Base-by-base conservation (phyloP, 306 rosid species). In the Vigna reflexopilosa region DNA sequence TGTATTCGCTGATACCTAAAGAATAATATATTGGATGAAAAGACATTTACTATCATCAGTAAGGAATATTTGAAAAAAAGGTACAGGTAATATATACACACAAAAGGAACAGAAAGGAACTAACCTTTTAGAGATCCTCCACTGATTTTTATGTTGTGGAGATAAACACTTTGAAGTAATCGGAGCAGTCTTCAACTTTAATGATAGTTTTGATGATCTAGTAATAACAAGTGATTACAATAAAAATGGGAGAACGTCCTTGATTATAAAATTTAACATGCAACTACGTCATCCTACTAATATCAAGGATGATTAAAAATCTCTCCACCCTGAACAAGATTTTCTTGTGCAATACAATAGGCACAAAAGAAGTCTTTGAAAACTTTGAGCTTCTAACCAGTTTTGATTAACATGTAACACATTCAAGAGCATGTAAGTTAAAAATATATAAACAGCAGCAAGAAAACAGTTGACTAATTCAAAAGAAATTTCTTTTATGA, bases 121-220 rank as follows among this genome's bases (percentile, higher is more conserved):
- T 68, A 52, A 92, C 97, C 89, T 95, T 24, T 86, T 93, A 48
- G 93, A 86, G 82, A 93, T 87, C 87, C 85, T 93, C 99, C 97
- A 93, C 30, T 81, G 94, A 84, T 80, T 87, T 83, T 86, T 93
- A 75, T 78, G 85, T 83, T 80, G 86, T 22, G 93, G 81, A 72
- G 93, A 81, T 55, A 83, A 70, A 73, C 56, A 73, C 75, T 81
- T 67, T 34, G 90, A 80, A 80, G 85, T 77, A 83, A 76, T 79
- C 87, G 86, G 83, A 57, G 76, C 45, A 19, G 87, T 79, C 85
- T 89, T 92, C 83, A 85, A 86, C 84, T 83, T 81, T 66, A 80
- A 78, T 8, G 83, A 76, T 77, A 90, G 77, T 78, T 91, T 89
- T 61, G 89, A 67, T 76, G 89, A 83, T 88, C 98, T 95, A 79